Evolutionary conservation across 805 yeast genomes (phyloP).

Genomic region (Saturnispora quitensis): DNA sequence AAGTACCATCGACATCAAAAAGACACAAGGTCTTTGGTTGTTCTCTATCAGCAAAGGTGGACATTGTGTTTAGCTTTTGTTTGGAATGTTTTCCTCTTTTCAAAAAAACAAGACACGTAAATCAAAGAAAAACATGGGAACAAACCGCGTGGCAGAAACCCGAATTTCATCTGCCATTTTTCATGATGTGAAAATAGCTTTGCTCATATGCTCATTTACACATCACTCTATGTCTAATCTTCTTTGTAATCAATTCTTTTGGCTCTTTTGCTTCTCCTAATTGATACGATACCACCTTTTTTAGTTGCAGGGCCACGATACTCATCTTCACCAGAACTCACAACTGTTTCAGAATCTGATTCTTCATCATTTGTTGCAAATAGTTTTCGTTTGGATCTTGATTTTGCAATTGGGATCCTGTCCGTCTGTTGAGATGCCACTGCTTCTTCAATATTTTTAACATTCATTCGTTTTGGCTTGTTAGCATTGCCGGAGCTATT

Average conservation of each 20-base stretch:
- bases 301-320: background rate
- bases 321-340: constrained; percentile 2
- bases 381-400: background rate
- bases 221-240: background rate
- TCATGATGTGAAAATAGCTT: background rate
- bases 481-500: background rate
- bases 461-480: background rate
- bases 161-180: constrained; percentile 3
- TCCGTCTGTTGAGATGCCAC: background rate
- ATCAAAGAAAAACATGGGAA: background rate
- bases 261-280: constrained; percentile 2
- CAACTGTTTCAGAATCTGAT: constrained; percentile 4
- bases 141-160: constrained; percentile 1
- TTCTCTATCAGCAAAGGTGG: constrained; percentile 56
- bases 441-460: background rate
- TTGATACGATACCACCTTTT: background rate
- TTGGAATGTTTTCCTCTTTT: background rate
- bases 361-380: background rate
- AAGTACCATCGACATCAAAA: constrained; percentile 97
- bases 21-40: constrained; percentile 81
- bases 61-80: constrained; percentile 14
- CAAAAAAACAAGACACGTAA: background rate
- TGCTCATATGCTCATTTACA: constrained; percentile 1
- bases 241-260: background rate
- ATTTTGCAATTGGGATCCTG: background rate